phyloP scores from a whole-genome alignment of 225 moss, liverwort and hornwort species.

The Pseudisothecium myosuroides region DNA sequence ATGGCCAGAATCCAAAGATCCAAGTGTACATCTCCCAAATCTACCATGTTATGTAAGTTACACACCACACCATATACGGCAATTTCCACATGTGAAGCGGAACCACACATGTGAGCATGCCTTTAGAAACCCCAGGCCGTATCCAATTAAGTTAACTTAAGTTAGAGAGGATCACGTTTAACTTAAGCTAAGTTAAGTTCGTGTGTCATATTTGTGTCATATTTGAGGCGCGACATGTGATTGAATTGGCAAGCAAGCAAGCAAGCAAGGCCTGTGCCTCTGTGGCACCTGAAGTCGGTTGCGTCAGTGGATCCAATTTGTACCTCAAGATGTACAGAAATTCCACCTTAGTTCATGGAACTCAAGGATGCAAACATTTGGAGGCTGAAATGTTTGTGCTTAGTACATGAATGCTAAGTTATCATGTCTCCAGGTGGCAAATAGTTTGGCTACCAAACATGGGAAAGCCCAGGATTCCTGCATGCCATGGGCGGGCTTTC shows the following conservation, averaged over 20 bases:
- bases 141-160: not conserved
- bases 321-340: not conserved
- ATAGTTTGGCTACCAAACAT: not conserved
- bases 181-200: no score
- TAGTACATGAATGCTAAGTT: no score
- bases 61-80: no score
- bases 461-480: not conserved
- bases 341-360: not conserved
- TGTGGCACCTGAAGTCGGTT: not conserved
- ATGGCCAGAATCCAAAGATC: not conserved
- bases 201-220: no score
- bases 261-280: not conserved
- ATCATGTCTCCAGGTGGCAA: not conserved
- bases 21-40: not conserved
- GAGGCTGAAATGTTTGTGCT: rapidly evolving
- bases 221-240: not conserved
- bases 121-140: no score
- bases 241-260: not conserved
- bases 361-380: not conserved
- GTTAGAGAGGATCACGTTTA: not conserved
- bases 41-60: not conserved
- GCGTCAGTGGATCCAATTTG: not conserved
- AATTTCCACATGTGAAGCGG: not conserved
- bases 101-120: not conserved
- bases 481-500: not conserved